A percentile compares a stretch with the other conserved stretches of the same genome.
phyloP scores from a whole-genome alignment of 1,139 yeast species.

The Nakaseomyces uthaithaninus region DNA sequence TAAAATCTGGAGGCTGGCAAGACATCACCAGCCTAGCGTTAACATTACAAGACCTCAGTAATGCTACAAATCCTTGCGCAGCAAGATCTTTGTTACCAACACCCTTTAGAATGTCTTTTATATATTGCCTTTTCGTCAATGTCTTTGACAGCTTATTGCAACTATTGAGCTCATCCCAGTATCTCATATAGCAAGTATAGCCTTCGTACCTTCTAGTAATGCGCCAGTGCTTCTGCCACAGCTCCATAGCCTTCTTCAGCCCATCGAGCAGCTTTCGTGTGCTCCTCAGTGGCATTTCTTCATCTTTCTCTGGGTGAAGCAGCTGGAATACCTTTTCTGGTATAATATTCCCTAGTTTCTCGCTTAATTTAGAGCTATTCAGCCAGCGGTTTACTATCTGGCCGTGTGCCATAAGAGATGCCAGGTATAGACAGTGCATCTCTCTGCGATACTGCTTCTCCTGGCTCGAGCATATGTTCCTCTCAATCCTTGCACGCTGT shows the following conservation, averaged over 20 bases:
- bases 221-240: conserved; percentile 54
- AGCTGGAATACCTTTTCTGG: conserved; percentile 41
- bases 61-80: conserved; percentile 79
- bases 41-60: conserved; percentile 63
- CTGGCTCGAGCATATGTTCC: conserved; percentile 40
- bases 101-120: conserved; percentile 36
- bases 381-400: conserved; percentile 68
- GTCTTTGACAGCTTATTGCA: conserved; percentile 10
- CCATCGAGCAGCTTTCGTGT: conserved; percentile 73
- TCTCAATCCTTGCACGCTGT: too few relatives aligned
- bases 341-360: conserved; percentile 38
- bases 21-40: conserved; percentile 72
- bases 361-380: conserved; percentile 41
- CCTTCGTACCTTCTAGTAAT: conserved; percentile 36
- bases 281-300: conserved; percentile 37
- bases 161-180: conserved; percentile 48
- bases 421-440: conserved; percentile 55
- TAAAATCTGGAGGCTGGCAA: conserved; percentile 82
- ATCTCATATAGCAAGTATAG: conserved; percentile 41
- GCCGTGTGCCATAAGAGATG: conserved; percentile 58
- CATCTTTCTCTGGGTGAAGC: conserved; percentile 40
- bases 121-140: conserved; percentile 37
- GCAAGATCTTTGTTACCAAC: conserved; percentile 73
- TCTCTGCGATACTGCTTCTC: conserved; percentile 45
- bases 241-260: conserved; percentile 50